These are phyloP conservation scores for Pulveroboletus ravenelii DNA, from an alignment of 768 basidiomycete species.

Conservation along the genomic window DNA sequence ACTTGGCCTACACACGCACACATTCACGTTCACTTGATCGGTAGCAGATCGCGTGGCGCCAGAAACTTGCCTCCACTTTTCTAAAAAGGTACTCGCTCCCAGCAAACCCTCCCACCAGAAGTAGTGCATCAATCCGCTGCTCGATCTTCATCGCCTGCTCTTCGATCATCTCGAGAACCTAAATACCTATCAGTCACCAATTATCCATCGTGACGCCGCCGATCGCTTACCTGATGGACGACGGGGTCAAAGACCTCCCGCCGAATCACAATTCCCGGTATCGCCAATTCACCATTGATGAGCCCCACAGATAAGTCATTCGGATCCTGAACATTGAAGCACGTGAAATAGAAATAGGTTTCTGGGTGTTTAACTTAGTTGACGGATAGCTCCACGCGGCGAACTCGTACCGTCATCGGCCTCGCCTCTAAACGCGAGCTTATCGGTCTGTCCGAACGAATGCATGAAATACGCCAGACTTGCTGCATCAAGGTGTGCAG, in stretches of 20 bases:
- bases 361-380: constrained; percentile 39
- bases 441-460: constrained; percentile 85
- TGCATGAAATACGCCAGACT: constrained; percentile 87
- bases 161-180: constrained; percentile 79
- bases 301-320: constrained; percentile 77
- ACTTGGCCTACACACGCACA: constrained; percentile 50
- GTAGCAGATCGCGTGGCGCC: neutral
- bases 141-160: constrained; percentile 65
- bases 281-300: constrained; percentile 76
- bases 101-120: constrained; percentile 88
- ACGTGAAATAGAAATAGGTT: constrained; percentile 83
- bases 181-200: constrained; percentile 9
- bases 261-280: constrained; percentile 75
- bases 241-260: constrained; percentile 87
- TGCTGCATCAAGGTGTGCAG: constrained; percentile 75
- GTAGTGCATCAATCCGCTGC: constrained; percentile 73
- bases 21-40: constrained; percentile 10
- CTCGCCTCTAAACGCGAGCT: constrained; percentile 68
- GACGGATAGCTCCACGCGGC: neutral
- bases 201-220: constrained; percentile 3
- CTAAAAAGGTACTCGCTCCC: constrained; percentile 82
- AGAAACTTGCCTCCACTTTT: constrained; percentile 60
- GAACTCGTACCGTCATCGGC: constrained; percentile 62
- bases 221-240: constrained; percentile 57
- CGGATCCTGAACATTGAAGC: constrained; percentile 83